Conservation (phyloP, 345 rosid genomes). For the Pelargonium nanum region DNA sequence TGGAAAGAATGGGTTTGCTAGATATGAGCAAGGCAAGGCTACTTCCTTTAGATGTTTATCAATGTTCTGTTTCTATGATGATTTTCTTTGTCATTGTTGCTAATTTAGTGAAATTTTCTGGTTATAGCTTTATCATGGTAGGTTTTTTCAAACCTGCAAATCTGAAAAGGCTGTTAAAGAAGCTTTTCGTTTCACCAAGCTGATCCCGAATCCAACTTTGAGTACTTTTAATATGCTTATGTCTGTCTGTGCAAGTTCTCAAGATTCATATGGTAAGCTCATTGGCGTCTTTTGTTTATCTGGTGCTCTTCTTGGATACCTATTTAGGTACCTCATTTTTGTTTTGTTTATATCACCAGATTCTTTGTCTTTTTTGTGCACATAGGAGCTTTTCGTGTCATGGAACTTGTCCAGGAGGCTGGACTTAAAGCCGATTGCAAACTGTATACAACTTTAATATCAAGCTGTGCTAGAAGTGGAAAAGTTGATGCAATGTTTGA, state of each 20-base stretch:
- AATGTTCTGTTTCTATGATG: background rate
- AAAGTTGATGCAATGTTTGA: slow-evolving; percentile 96
- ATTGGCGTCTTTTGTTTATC: slow-evolving; percentile 1
- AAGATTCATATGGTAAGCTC: slow-evolving; percentile 61
- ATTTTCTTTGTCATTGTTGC: slow-evolving; percentile 1
- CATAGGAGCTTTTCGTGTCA: slow-evolving; percentile 71
- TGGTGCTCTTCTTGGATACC: slow-evolving; percentile 5
- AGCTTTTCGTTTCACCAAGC: slow-evolving; percentile 78
- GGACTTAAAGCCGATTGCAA: slow-evolving; percentile 73
- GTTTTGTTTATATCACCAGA: too few relatives aligned
- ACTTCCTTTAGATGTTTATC: slow-evolving; percentile 9
- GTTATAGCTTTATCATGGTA: slow-evolving; percentile 70
- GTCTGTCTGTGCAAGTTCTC: slow-evolving; percentile 74
- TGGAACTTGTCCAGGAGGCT: slow-evolving; percentile 52
- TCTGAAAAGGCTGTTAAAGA: slow-evolving; percentile 54
- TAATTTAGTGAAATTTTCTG: slow-evolving; percentile 5
- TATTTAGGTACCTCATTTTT: slow-evolving; percentile 2
- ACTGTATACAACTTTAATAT: slow-evolving; percentile 85
- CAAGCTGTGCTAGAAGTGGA: slow-evolving; percentile 88
- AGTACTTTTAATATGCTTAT: slow-evolving; percentile 96
- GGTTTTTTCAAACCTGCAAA: slow-evolving; percentile 71
- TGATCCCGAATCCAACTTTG: slow-evolving; percentile 69
- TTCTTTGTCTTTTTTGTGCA: slow-evolving; percentile 9
- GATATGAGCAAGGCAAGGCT: slow-evolving; percentile 69
- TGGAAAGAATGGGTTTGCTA: slow-evolving; percentile 48